Evolutionary conservation across 2,329 filamentous ascomycete species (phyloP).

Genomic region (Emericellopsis cladophorae): DNA sequence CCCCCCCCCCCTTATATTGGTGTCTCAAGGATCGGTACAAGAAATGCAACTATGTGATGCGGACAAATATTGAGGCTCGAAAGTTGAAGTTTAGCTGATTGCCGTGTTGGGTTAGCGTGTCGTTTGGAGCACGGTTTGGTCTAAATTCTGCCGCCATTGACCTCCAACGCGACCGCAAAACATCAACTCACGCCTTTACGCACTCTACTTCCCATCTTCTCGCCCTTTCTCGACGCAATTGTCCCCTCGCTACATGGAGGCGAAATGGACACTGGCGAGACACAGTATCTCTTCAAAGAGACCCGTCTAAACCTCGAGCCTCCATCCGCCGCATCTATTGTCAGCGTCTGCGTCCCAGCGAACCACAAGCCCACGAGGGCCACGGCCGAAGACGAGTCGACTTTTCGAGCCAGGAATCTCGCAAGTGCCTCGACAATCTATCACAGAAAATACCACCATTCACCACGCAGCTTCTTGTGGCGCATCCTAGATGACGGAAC

Average conservation of each 20-base stretch:
- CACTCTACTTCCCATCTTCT: too few species aligned
- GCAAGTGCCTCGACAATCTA: conserved; percentile 73
- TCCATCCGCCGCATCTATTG: conserved; percentile 52
- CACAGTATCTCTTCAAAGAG: conserved; percentile 69
- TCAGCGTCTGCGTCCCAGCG: conserved; percentile 56
- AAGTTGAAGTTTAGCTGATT: conserved; percentile 15
- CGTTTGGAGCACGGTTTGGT: conserved; percentile 6
- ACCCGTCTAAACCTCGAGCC: conserved; percentile 74
- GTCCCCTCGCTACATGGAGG: conserved; percentile 37
- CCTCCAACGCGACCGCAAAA: conserved; percentile 14
- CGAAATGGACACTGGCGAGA: conserved; percentile 52
- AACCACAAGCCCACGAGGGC: conserved; percentile 16
- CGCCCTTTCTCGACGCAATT: too few species aligned
- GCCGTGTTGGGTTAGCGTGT: conserved; percentile 21
- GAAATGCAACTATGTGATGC: too few species aligned
- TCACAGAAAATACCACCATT: conserved; percentile 62
- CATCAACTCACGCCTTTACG: conserved; percentile 1
- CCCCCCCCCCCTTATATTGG: too few species aligned
- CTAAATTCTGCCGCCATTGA: conserved; percentile 15
- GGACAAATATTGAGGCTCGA: neutral
- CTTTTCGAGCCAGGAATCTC: conserved; percentile 60
- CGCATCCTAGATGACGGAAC: conserved; percentile 70
- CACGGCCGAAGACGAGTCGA: conserved; percentile 52
- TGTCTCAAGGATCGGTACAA: too few species aligned
- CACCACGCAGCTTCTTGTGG: conserved; percentile 84